Base-by-base conservation (phyloP, 208 protist genomes). In the Phytomonas francai region DNA sequence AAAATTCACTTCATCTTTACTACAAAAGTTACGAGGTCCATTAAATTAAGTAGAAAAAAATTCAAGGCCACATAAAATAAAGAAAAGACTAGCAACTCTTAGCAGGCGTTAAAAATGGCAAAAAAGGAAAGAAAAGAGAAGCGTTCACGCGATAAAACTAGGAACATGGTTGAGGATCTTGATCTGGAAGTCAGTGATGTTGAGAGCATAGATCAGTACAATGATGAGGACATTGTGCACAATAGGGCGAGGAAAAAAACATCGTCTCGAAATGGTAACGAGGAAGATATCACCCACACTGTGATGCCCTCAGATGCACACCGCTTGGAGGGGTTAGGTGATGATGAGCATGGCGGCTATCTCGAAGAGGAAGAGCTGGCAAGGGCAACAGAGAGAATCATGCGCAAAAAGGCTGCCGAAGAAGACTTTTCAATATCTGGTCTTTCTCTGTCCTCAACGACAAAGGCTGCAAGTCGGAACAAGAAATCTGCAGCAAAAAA, bases 291-390 rank as follows among this genome's bases (percentile, higher is more conserved):
- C 31, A 67, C 16, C 14, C 58, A 9, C 65, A 57, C 68, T 19
- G 73, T 79, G 68, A 70, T 94, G 42, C 88, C 91, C 2, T 85
- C 85, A 8, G 91, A 96, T 61, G 91, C 91, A 62, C 91, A 96
- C 72, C 78, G 83, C 19, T 68, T 94, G 29, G 91, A 94, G 59
- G 88, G 88, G 30, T 91, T 89, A 68, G 87, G 82, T 65, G 85
- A 93, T 56, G 88, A 93, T 30, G 87, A 93, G 72, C 76, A 74
- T 19, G 83, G 81, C 45, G 88, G 80, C 29, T 88, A 88, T 67
- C 65, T 79, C 28, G 59, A 76, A 83, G 83, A 96, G 69, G 91
- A 96, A 74, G 76, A 83, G 57, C 71, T 94, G 36, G 91, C 91
- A 27, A 59, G 83, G 68, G 71, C 77, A 36, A 81, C 80, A 25